Evolutionary conservation across 352 stramenopile species (phyloP).

Genomic region (Phytopythium cucurbitacearum): DNA sequence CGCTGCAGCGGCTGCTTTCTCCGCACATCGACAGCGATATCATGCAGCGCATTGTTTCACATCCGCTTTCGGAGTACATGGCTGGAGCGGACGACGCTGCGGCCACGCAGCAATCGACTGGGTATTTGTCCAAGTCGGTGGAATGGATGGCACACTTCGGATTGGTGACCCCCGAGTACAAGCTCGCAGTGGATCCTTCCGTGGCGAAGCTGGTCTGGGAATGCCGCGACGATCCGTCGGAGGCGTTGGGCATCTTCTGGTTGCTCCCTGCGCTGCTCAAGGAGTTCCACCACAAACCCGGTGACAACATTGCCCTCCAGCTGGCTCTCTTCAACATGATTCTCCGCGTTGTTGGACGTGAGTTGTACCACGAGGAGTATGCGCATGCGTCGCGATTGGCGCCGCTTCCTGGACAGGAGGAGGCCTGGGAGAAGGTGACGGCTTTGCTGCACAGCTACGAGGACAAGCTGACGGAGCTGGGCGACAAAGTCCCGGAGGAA

Average conservation of each 20-base stretch:
- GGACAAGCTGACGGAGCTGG: conserved; percentile 64
- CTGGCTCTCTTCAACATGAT: conserved; percentile 86
- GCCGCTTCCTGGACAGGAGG: conserved; percentile 67
- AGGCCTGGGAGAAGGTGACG: conserved; percentile 66
- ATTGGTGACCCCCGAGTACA: conserved; percentile 65
- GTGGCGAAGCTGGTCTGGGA: conserved; percentile 84
- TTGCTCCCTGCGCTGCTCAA: conserved; percentile 71
- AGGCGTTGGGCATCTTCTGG: conserved; percentile 79
- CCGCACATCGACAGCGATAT: conserved; percentile 88
- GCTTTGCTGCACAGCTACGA: conserved; percentile 64
- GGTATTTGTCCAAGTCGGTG: conserved; percentile 87
- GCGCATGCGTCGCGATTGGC: conserved; percentile 52
- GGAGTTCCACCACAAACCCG: conserved; percentile 84
- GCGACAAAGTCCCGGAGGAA: conserved; percentile 58
- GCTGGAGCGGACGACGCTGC: conserved; percentile 12
- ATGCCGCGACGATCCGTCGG: conserved; percentile 73
- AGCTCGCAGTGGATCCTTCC: conserved; percentile 63
- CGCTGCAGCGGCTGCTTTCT: conserved; percentile 90
- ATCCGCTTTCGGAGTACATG: conserved; percentile 84
- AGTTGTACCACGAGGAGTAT: conserved; percentile 75
- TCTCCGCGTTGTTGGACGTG: conserved; percentile 72
- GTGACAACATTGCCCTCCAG: conserved; percentile 78
- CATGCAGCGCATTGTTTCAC: conserved; percentile 82
- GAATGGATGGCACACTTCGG: conserved; percentile 91
- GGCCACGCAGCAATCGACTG: conserved; percentile 32